Conservation (phyloP, 2,329 filamentous ascomycete species). For the Pseudopithomyces chartarum region DNA sequence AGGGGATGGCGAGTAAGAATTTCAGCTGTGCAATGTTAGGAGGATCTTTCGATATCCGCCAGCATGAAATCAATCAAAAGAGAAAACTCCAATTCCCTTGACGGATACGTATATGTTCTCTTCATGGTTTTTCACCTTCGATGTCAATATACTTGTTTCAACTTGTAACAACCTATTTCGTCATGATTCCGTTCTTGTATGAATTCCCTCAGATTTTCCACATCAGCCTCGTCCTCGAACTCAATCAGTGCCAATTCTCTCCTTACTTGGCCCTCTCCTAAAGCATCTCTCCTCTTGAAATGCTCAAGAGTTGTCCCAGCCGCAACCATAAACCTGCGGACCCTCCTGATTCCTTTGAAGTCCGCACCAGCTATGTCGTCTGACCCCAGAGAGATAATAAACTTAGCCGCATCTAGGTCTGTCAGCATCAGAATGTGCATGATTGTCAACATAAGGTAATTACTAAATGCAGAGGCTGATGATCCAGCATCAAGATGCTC, state of each 20-base stretch:
- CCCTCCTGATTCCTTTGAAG: not conserved
- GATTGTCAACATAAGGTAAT: too few relatives aligned
- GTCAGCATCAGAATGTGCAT: not conserved
- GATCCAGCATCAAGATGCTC: conserved; percentile 11
- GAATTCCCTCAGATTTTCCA: conserved; percentile 20
- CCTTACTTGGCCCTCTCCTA: conserved; percentile 9
- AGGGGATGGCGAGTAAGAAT: not conserved
- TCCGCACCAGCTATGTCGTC: not conserved
- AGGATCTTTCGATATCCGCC: too few relatives aligned
- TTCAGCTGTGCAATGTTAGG: too few relatives aligned
- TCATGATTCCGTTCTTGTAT: conserved; percentile 10
- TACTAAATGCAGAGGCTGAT: too few relatives aligned
- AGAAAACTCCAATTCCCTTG: too few relatives aligned
- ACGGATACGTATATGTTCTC: too few relatives aligned
- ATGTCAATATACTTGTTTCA: conserved; percentile 20
- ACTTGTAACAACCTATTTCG: conserved; percentile 25
- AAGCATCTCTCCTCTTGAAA: conserved; percentile 18
- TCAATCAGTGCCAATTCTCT: conserved; percentile 30
- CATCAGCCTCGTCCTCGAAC: conserved; percentile 27
- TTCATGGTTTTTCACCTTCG: too few relatives aligned
- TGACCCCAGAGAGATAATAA: conserved; percentile 17
- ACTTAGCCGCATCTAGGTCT: conserved; percentile 9
- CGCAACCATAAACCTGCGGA: conserved; percentile 21
- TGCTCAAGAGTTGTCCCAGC: conserved; percentile 23
- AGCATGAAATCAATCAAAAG: too few relatives aligned